Conservation (phyloP, 345 rosid species). For the Aquilaria yunnanensis region DNA sequence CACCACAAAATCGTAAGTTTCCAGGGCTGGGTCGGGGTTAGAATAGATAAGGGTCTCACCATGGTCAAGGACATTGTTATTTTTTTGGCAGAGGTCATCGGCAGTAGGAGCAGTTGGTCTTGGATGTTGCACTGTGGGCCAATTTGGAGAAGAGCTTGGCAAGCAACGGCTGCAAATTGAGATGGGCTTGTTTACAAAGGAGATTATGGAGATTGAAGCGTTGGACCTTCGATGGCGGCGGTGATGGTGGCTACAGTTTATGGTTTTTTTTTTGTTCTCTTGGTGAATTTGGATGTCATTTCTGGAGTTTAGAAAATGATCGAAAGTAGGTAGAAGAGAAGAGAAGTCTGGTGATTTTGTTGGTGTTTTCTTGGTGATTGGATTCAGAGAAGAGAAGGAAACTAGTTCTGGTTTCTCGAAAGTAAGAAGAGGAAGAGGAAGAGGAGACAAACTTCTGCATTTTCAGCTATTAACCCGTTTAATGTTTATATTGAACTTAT, state of each 20-base stretch:
- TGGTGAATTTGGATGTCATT: conserved; percentile 50
- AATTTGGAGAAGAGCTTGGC: conserved; percentile 53
- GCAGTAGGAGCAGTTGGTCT: conserved; percentile 25
- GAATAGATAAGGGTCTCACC: conserved; percentile 89
- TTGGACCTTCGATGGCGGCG: conserved; percentile 32
- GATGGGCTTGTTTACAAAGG: conserved; percentile 56
- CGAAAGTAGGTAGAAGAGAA: too few species aligned
- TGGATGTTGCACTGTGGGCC: conserved; percentile 36
- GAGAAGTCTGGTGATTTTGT: conserved; percentile 1
- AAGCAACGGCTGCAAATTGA: conserved; percentile 58
- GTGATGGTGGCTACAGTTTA: conserved; percentile 31
- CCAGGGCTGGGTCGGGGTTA: conserved; percentile 59
- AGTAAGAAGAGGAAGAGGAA: too few species aligned
- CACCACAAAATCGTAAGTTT: conserved; percentile 53
- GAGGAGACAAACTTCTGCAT: too few species aligned
- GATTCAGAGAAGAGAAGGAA: too few species aligned
- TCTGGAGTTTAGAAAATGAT: conserved; percentile 4
- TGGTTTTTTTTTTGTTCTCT: conserved; percentile 33
- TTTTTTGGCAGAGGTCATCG: conserved; percentile 22
- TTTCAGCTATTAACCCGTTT: too few species aligned
- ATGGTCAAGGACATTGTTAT: conserved; percentile 76
- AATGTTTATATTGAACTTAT: too few species aligned
- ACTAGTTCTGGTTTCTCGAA: too few species aligned
- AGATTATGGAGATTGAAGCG: conserved; percentile 36
- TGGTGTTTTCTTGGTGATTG: neutral